Percentiles rank a stretch among this genome's conserved stretches.
These are phyloP conservation scores for Malus domestica DNA, from an alignment of 306 rosid species.

Conservation along the genomic window ASM211411v1 NC_041803.1:23240001-23240500, in stretches of 20 bases:
- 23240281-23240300: not conserved
- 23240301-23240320: not conserved
- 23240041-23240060: not conserved
- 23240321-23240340: not conserved
- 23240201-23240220: not conserved
- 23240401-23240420: conserved; percentile 59
- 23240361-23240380: conserved; percentile 36
- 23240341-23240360: conserved; percentile 59
- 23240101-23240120: not conserved
- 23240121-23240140: not conserved
- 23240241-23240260: not conserved
- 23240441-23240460: not conserved
- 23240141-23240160: not conserved
- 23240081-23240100: not conserved
- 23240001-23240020: not conserved
- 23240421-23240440: conserved; percentile 38
- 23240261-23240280: not conserved
- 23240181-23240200: not conserved
- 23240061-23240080: not conserved
- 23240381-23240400: conserved; percentile 57
- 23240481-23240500: not conserved
- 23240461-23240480: not conserved
- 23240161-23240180: not conserved
- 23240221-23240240: not conserved
- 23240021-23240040: not conserved